phyloP scores from a whole-genome alignment of 2,329 filamentous ascomycete species.

The Fusarium miscanthi region DNA sequence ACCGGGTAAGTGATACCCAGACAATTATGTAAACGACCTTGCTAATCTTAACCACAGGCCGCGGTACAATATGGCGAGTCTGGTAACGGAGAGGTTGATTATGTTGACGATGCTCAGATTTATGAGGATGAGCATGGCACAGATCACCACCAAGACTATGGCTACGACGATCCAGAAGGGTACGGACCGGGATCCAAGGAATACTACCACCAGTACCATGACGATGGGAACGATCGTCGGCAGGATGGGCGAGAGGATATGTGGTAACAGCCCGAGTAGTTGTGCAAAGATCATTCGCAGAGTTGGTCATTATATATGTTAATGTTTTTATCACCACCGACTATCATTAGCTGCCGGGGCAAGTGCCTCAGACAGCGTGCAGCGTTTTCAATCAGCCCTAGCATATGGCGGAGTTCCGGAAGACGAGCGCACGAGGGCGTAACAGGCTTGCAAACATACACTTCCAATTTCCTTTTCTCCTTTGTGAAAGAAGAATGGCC shows the following conservation, averaged over 20 bases:
- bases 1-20: conserved; percentile 56
- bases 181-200: conserved; percentile 55
- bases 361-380: conserved; percentile 36
- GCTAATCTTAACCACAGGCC: conserved; percentile 47
- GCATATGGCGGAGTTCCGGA: conserved; percentile 53
- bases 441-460: conserved; percentile 36
- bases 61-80: conserved; percentile 60
- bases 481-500: conserved; percentile 30
- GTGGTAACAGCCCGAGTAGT: conserved; percentile 52
- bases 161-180: conserved; percentile 53
- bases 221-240: conserved; percentile 49
- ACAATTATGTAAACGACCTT: background rate
- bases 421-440: conserved; percentile 40
- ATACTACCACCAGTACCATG: conserved; percentile 56
- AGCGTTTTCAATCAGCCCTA: conserved; percentile 44
- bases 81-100: conserved; percentile 58
- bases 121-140: conserved; percentile 64
- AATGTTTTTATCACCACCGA: conserved; percentile 33
- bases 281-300: conserved; percentile 18
- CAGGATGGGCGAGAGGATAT: conserved; percentile 55
- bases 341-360: conserved; percentile 31
- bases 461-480: conserved; percentile 24
- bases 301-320: conserved; percentile 39
- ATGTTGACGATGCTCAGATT: conserved; percentile 64
- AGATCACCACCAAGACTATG: conserved; percentile 52